Conservation (phyloP, 305 asterid species). For the Fraxinus xanthoxyloides region DNA sequence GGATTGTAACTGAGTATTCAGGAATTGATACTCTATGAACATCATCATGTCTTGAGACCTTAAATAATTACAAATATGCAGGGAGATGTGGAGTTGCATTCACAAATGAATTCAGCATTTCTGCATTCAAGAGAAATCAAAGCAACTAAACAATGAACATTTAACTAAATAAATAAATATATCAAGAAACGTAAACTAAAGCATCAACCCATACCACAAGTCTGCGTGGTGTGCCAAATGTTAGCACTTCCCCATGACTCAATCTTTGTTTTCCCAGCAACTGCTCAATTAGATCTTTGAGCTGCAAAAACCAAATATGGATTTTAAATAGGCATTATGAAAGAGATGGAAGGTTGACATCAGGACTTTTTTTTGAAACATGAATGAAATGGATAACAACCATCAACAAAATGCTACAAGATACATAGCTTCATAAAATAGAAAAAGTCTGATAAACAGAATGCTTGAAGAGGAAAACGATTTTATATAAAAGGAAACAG, state of each 20-base stretch:
- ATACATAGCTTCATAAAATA: constrained; percentile 9
- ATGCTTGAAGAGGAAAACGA: constrained; percentile 3
- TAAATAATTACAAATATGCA: background rate
- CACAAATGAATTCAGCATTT: constrained; percentile 4
- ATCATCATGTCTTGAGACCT: background rate
- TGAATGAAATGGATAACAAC: constrained; percentile 8
- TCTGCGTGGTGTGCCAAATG: constrained; percentile 90
- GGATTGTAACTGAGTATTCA: background rate
- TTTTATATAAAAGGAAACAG: background rate
- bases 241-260: constrained; percentile 65
- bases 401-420: constrained; percentile 10
- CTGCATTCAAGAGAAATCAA: background rate
- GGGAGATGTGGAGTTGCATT: background rate
- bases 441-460: constrained; percentile 8
- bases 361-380: constrained; percentile 11
- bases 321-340: constrained; percentile 10
- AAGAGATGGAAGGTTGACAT: constrained; percentile 12
- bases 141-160: constrained; percentile 16
- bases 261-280: constrained; percentile 77
- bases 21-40: background rate
- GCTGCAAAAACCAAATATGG: constrained; percentile 53
- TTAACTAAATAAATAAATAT: constrained; percentile 14
- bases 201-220: constrained; percentile 65
- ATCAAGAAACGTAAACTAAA: constrained; percentile 20
- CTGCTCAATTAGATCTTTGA: constrained; percentile 68